Base-by-base conservation (phyloP, 202 grass and related monocot species). In the Carex arenaria region DNA sequence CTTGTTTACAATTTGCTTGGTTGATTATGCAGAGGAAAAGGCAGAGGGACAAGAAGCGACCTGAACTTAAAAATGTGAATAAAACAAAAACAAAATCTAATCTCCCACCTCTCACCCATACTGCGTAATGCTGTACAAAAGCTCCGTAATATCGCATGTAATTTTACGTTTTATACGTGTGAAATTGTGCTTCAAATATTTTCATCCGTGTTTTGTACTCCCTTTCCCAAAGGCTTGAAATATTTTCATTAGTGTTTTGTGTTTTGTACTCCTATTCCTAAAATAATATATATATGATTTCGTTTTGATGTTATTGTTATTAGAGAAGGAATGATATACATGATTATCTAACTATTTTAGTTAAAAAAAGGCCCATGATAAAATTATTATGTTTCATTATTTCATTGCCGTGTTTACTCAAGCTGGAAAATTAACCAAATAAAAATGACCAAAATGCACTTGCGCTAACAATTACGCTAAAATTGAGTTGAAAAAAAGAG, bases 1-100 rank as follows among this genome's bases (percentile, higher is more conserved):
- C 42, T 77, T 14, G 23, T 55, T 57, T 57, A 57, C 23, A 53
- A 31, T 74, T 74, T 74, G 1, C 11, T 54, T 54, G 47, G 22
- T 74, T 74, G 47, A 23, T 54, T 53, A 15, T 74, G 47, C 71
- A 74, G 71, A 74, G 45, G 71, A 54, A 74, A 54, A 28, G 14
- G 13, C 45, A 28, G 71, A 54, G 22, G 47, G 23, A 74, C 71
- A 74, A 30, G 45, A 70, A 70, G 67, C 38, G 34, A 17, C 30
- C 42, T 70, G 67, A 0, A 13, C 36, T 23, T 54, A 49, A 28
- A 28, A 18, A 40, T 38, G 43, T 53, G 47, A 28, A 53, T 54
- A 74, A 31, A 38, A n/a, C n/a, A 17, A 74, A 31, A 38, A n/a
- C 40, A 17, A 5, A 54, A 28, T 73, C 43, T 54, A 53, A 53